Evolutionary conservation across 139 green algal species (phyloP).

Genomic region (Micractinium conductrix): DNA sequence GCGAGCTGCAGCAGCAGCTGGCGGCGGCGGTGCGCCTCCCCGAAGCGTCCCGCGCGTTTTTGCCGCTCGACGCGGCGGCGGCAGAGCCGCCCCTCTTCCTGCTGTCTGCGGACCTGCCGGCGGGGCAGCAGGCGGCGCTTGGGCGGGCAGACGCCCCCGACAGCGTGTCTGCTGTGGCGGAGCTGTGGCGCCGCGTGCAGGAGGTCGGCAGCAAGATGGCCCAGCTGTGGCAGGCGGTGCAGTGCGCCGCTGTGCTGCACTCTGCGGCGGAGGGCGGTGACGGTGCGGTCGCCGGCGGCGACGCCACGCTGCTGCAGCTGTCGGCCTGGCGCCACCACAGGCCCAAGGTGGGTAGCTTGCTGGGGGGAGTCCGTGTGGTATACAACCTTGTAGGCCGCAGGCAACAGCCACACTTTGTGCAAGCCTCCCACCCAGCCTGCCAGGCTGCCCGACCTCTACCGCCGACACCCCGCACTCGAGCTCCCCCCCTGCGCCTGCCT

Average conservation of each 20-base stretch:
- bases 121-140: background rate
- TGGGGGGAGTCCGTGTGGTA: too few species aligned
- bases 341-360: conserved; percentile 47
- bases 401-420: too few species aligned
- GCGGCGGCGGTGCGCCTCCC: conserved; percentile 1
- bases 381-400: too few species aligned
- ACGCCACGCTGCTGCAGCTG: conserved; percentile 56
- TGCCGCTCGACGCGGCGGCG: background rate
- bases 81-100: background rate
- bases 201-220: conserved; percentile 11
- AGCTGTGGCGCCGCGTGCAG: background rate
- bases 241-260: conserved; percentile 33
- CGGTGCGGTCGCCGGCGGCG: conserved; percentile 17
- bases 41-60: background rate
- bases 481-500: background rate
- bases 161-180: too few species aligned
- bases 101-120: conserved; percentile 10
- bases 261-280: conserved; percentile 23
- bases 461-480: background rate
- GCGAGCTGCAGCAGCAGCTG: conserved; percentile 31
- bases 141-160: conserved; percentile 1
- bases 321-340: conserved; percentile 62
- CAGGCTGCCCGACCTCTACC: too few species aligned
- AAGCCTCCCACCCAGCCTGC: too few species aligned
- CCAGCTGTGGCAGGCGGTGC: conserved; percentile 19